Evolutionary conservation across 2,329 filamentous ascomycete genomes (phyloP), one percentile per base, ranked within the genome.

Genomic region (Orbilia blumenaviensis): DNA sequence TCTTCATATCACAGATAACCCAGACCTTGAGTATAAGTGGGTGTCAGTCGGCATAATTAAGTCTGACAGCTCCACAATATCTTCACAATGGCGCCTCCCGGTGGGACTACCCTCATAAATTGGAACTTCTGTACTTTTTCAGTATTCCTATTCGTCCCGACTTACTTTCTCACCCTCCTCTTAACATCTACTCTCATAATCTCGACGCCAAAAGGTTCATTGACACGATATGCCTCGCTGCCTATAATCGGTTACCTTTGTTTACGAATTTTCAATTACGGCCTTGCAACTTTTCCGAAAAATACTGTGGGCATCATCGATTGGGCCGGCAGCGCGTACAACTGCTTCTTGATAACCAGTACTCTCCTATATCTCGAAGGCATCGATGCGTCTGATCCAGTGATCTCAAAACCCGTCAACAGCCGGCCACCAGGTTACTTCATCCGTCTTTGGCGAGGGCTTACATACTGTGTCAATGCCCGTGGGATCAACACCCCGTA

Each of bases 361-460:
- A 64, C 56, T 7, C 36, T 75, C 7, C 12, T 68, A 4, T 21
- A 48, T 1, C 56, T 75, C 6, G 54, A 75, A 27, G 52, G 56
- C 2, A 48, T 75, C 32, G 71, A 75, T 21, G n/a, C 38, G 14
- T 58, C 46, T 6, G 63, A 75, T 27, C 63, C 63, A 2, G 27
- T 75, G 8, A 75, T 75, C 7, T 75, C 71, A 14, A 75, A 75
- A 46, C 38, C 46, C 1, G 29, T 42, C 36, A 68, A 68, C 50
- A 56, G 56, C 10, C 54, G 46, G 7, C 63, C 63, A 6, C 71
- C 71, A 18, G 36, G 54, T n/a, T 75, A 75, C 16, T 64, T 75
- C 21, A 52, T 48, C 21, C 71, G 63, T 16, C 56, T 75, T 4
- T 75, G 71, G 71, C 63, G 71, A 25, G 63, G 36, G 2, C 14